These are phyloP conservation scores for Mytilinidion resinicola DNA, from an alignment of 495 filamentous ascomycete species.

Conservation along the genomic window DNA sequence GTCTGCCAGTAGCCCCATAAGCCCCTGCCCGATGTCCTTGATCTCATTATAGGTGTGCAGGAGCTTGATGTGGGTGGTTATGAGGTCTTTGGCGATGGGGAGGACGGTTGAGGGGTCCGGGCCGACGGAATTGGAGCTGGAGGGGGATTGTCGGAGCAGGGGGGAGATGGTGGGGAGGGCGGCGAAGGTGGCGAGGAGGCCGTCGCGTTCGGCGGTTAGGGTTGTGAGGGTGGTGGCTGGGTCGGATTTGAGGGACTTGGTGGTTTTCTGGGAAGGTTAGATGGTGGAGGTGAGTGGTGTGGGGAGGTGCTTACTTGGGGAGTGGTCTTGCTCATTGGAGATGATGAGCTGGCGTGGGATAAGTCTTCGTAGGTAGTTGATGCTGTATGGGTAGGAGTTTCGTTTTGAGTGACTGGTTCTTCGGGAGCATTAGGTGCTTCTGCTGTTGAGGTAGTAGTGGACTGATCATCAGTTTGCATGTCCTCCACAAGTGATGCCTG, in stretches of 20 bases:
- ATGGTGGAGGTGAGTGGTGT: background rate
- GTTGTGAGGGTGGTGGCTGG: conserved; percentile 11
- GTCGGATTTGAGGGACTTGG: conserved; percentile 4
- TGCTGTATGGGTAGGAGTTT: too few relatives aligned
- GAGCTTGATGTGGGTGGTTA: conserved; percentile 59
- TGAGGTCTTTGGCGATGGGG: conserved; percentile 37
- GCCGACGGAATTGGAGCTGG: background rate
- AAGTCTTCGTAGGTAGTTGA: too few relatives aligned
- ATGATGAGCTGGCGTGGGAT: background rate
- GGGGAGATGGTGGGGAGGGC: conserved; percentile 12
- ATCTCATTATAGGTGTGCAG: conserved; percentile 77
- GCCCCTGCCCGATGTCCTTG: conserved; percentile 62
- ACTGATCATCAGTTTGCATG: background rate
- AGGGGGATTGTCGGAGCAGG: background rate
- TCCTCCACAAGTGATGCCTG: too few relatives aligned
- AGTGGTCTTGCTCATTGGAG: background rate
- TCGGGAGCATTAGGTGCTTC: background rate
- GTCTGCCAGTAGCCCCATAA: conserved; percentile 71
- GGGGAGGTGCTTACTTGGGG: background rate
- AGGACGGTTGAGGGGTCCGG: conserved; percentile 24
- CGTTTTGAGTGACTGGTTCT: background rate
- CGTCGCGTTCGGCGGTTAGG: conserved; percentile 11
- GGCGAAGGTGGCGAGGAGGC: conserved; percentile 17
- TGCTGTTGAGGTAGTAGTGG: background rate
- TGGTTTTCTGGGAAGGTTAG: background rate